These are phyloP conservation scores for Chlorociboria aeruginascens DNA, from an alignment of 495 filamentous ascomycete species.

Conservation along the genomic window DNA sequence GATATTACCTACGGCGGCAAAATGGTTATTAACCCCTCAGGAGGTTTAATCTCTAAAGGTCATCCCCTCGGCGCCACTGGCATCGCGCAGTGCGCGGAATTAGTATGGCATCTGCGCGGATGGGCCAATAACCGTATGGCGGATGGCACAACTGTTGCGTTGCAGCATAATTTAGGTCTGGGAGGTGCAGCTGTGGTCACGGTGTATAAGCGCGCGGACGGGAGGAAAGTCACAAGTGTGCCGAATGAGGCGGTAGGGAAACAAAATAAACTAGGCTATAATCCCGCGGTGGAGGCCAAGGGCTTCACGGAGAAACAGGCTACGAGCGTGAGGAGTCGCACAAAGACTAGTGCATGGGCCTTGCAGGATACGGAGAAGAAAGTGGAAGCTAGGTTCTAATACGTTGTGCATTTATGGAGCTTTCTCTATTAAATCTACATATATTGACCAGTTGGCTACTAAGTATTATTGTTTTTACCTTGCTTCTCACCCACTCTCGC, in stretches of 20 bases:
- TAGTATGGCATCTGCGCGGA: slow-evolving; percentile 91
- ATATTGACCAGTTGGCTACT: too few relatives aligned
- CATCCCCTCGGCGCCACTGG: slow-evolving; percentile 91
- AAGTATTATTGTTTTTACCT: too few relatives aligned
- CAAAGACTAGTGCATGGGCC: slow-evolving; percentile 56
- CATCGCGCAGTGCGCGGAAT: slow-evolving; percentile 86
- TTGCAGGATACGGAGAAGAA: slow-evolving; percentile 60
- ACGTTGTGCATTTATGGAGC: too few relatives aligned
- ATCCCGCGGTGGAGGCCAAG: slow-evolving; percentile 81
- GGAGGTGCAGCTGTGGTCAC: slow-evolving; percentile 88
- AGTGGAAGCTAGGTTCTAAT: slow-evolving; percentile 40
- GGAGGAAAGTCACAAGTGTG: slow-evolving; percentile 44
- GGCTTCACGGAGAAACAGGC: slow-evolving; percentile 72
- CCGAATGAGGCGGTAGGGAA: slow-evolving; percentile 45
- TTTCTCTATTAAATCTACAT: too few relatives aligned
- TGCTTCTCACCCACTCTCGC: too few relatives aligned
- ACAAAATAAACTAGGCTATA: slow-evolving; percentile 67
- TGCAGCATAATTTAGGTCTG: slow-evolving; percentile 92
- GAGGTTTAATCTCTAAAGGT: slow-evolving; percentile 90
- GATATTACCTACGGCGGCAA: slow-evolving; percentile 90
- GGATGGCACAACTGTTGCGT: slow-evolving; percentile 49
- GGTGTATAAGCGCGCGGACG: slow-evolving; percentile 82
- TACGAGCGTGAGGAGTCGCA: slow-evolving; percentile 58
- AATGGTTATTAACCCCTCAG: slow-evolving; percentile 83
- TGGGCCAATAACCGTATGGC: slow-evolving; percentile 89